Evolutionary conservation across 2,329 filamentous ascomycete genomes (phyloP).

Genomic region (Colletotrichum liaoningense): DNA sequence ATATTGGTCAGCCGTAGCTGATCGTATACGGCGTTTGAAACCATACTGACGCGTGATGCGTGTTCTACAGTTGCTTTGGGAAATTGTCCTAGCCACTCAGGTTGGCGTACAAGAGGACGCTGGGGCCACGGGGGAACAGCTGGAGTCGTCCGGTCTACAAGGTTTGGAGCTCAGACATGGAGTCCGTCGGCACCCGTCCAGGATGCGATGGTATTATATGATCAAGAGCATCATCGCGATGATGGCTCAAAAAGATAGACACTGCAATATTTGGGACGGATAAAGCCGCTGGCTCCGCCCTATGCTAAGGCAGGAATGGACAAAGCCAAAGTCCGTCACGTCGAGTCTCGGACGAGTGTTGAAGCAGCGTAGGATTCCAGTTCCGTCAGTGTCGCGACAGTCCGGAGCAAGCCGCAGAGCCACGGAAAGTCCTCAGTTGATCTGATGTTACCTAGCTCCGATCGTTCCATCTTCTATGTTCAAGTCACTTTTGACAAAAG

Average conservation of each 20-base stretch:
- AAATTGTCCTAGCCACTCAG: not conserved
- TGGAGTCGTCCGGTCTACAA: slow-evolving; percentile 23
- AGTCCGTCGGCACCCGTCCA: not conserved
- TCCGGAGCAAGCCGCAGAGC: no score
- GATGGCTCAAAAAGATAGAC: not conserved
- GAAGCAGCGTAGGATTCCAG: no score
- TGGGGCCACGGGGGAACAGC: slow-evolving; percentile 3
- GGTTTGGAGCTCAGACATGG: not conserved
- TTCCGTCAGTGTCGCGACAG: no score
- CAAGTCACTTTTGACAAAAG: no score
- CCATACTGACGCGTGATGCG: slow-evolving; percentile 23
- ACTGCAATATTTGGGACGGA: not conserved
- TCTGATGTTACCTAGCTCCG: no score
- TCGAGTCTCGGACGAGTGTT: no score
- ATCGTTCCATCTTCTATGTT: no score
- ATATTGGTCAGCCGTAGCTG: not conserved
- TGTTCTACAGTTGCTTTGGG: slow-evolving; percentile 2
- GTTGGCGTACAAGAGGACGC: not conserved
- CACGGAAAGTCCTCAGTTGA: no score
- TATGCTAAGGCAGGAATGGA: not conserved
- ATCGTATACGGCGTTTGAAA: not conserved
- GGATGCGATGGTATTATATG: not conserved
- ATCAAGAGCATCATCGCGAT: not conserved
- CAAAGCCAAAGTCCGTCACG: no score
- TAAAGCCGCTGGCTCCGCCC: not conserved